Evolutionary conservation across 805 yeast genomes (phyloP), one percentile per base, ranked within the genome.

Genomic region (Suhomyces tanzawaensis): DNA sequence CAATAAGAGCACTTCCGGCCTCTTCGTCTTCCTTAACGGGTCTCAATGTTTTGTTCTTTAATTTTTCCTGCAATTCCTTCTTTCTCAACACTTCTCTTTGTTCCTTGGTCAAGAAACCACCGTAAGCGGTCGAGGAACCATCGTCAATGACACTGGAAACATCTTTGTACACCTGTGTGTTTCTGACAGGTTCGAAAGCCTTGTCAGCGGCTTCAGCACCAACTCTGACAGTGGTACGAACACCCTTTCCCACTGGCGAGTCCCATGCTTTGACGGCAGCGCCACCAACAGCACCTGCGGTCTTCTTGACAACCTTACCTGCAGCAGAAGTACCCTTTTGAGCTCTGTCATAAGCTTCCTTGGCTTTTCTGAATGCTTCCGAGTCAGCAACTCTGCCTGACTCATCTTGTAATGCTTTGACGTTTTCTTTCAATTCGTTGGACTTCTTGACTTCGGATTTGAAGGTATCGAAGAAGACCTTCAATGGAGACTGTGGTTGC

Each of bases 231-330:
- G 89, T 88, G 30, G 79, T 73, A 54, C 98, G 77, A n/a, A 96
- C 90, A 34, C 82, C 84, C 59, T 82, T 81, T 44, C 95, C 93
- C 29, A 91, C 85, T 17, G 93, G 86, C 1, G 96, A 88, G 44
- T 93, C 96, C 99, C 99, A 93, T 1, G 97, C 96, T 42, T 82
- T 83, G 27, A 76, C 71, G 3, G 96, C 98, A 31, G 81, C 95
- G 41, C 76, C 82, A 38, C 96, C 98, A 24, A 93, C 88, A 27
- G 81, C 91, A 52, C 85, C 87, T n/a, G 97, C 97, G 4, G 98
- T 93, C 64, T 85, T 85, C 53, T 79, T 77, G 39, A 87, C 77
- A 29, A 88, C 83, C 58, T 85, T 78, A 6, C 80, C 77, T n/a
- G 80, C 73, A 26, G 85, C 85, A 14, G 86, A 74, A 14, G 75